A percentile compares a stretch with the other conserved stretches of the same genome.
These are phyloP conservation scores for Dactylellina sp. DNA, from an alignment of 2,329 filamentous ascomycete genomes.

Conservation along the genomic window DNA sequence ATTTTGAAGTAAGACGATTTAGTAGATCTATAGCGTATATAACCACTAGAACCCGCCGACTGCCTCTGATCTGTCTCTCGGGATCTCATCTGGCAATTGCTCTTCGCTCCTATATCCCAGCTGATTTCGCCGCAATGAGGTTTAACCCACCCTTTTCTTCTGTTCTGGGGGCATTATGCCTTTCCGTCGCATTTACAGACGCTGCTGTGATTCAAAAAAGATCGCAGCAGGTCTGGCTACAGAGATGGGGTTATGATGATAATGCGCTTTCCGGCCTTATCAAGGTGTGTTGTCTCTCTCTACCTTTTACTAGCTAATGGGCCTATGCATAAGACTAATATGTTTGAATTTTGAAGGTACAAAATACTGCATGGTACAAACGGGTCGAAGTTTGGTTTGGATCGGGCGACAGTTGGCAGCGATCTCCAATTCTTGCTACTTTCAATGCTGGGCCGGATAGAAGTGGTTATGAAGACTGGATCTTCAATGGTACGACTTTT, in stretches of 20 bases:
- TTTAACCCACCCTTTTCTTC: conserved; percentile 25
- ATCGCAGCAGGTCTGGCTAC: conserved; percentile 5
- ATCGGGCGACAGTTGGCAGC: conserved; percentile 21
- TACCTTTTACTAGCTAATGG: background rate
- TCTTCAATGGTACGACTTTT: conserved; percentile 16
- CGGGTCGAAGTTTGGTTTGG: conserved; percentile 22
- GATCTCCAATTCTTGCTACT: conserved; percentile 12
- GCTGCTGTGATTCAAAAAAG: conserved; percentile 23
- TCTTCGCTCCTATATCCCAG: background rate
- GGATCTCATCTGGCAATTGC: conserved; percentile 15
- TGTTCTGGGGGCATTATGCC: conserved; percentile 21
- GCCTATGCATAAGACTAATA: too few relatives aligned
- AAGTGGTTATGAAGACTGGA: conserved; percentile 25
- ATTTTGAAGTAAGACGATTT: too few relatives aligned
- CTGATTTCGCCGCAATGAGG: conserved; percentile 22
- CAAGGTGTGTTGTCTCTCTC: background rate
- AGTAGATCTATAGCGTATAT: too few relatives aligned
- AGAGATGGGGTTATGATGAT: conserved; percentile 15
- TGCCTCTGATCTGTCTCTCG: background rate
- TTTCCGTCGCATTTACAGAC: conserved; percentile 11
- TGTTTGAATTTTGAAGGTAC: conserved; percentile 4
- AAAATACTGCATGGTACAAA: conserved; percentile 20
- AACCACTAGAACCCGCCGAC: too few relatives aligned
- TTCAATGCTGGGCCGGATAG: conserved; percentile 13
- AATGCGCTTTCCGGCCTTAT: conserved; percentile 10